Percentiles rank a stretch among this genome's conserved stretches.
Evolutionary conservation across 192 early-diverging fungal species (phyloP).

Genomic region (Backusella tarrabulga): DNA sequence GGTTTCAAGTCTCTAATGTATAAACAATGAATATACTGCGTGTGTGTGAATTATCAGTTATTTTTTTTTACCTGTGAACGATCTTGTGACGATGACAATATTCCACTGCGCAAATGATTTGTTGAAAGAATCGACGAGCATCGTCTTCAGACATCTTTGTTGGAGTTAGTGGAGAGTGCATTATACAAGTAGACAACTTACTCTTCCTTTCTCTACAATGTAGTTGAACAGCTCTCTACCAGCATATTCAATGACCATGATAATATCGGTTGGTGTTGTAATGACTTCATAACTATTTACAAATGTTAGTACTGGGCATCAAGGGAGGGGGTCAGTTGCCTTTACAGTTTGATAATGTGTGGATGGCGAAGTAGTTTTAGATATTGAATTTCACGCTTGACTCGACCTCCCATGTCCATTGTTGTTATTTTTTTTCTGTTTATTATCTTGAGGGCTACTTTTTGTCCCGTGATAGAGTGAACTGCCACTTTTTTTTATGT

Average conservation of each 20-base stretch:
- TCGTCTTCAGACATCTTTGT: conserved; percentile 77
- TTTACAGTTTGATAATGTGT: conserved; percentile 97
- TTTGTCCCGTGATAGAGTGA: conserved; percentile 92
- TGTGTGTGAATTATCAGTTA: background rate
- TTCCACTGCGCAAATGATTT: conserved; percentile 92
- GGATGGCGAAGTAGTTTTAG: conserved; percentile 92
- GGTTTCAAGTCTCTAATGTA: conserved; percentile 69
- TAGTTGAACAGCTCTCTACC: conserved; percentile 85
- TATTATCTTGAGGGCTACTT: conserved; percentile 96
- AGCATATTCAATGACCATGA: conserved; percentile 93
- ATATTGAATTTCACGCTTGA: conserved; percentile 98
- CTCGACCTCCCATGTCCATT: conserved; percentile 93
- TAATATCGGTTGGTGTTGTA: conserved; percentile 92
- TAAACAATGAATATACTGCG: background rate
- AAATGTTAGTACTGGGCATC: no score
- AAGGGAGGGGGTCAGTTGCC: background rate
- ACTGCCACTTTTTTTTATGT: conserved; percentile 74
- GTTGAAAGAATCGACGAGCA: conserved; percentile 91
- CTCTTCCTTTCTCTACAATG: conserved; percentile 75
- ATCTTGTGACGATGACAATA: conserved; percentile 95
- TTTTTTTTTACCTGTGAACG: conserved; percentile 51
- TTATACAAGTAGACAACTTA: conserved; percentile 15
- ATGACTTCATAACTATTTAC: conserved; percentile 88
- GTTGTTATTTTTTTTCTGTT: conserved; percentile 89
- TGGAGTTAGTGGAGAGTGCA: no score